These are phyloP conservation scores for Curvularia verruculosa DNA, from an alignment of 2,329 filamentous ascomycete species.

Conservation along the genomic window DNA sequence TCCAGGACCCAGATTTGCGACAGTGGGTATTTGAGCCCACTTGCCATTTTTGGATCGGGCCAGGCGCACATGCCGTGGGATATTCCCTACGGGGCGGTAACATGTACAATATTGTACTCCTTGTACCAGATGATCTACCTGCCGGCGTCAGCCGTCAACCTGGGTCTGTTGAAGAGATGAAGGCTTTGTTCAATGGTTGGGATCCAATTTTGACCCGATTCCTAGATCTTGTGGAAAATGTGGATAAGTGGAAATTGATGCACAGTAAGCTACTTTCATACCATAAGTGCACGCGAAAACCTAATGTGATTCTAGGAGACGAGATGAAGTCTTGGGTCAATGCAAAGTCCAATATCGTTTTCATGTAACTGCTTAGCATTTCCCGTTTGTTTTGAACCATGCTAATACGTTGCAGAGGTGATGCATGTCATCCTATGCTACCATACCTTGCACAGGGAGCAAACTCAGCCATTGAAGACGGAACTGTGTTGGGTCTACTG, in stretches of 20 bases:
- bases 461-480: constrained; percentile 70
- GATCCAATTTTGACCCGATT: constrained; percentile 60
- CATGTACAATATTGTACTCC: constrained; percentile 67
- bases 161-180: constrained; percentile 65
- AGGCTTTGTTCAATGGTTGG: constrained; percentile 63
- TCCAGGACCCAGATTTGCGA: constrained; percentile 57
- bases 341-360: constrained; percentile 9
- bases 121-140: constrained; percentile 66
- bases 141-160: constrained; percentile 55
- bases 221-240: constrained; percentile 49
- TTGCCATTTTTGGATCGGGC: constrained; percentile 67
- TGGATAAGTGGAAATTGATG: constrained; percentile 72
- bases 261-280: constrained; percentile 32
- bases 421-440: constrained; percentile 34
- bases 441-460: constrained; percentile 54
- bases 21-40: constrained; percentile 58
- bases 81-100: constrained; percentile 64
- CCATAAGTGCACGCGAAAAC: neutral
- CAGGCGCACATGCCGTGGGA: constrained; percentile 62
- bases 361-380: neutral
- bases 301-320: neutral
- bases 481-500: constrained; percentile 65
- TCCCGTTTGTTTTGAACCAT: no score
- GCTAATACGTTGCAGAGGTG: constrained; percentile 39
- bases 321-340: neutral